These are phyloP conservation scores for Penicillium paradoxum DNA, from an alignment of 495 filamentous ascomycete genomes.

Conservation along the genomic window DNA sequence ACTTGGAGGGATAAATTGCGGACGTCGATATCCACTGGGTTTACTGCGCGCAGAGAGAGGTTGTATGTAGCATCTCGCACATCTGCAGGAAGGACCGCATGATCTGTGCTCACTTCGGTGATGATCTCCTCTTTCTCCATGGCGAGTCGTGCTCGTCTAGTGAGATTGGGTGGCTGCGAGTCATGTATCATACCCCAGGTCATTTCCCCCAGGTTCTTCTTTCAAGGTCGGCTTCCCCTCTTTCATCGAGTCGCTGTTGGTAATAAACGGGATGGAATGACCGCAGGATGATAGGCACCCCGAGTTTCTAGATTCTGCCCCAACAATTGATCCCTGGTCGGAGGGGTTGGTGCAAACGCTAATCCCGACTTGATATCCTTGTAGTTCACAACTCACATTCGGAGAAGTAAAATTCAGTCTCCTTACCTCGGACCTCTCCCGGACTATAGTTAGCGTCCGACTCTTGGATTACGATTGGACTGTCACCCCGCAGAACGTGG, in stretches of 20 bases:
- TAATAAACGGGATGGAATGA: background rate
- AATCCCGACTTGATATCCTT: background rate
- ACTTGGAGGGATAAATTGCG: slow-evolving; percentile 51
- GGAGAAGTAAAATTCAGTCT: background rate
- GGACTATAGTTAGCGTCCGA: background rate
- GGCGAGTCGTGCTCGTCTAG: background rate
- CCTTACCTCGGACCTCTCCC: background rate
- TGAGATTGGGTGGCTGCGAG: background rate
- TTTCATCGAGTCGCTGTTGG: background rate
- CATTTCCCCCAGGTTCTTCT: background rate
- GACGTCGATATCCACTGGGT: slow-evolving; percentile 54
- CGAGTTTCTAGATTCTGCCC: background rate
- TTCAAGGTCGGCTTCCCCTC: background rate
- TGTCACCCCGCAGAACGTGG: slow-evolving; percentile 1
- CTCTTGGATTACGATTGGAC: background rate
- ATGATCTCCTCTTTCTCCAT: slow-evolving; percentile 21
- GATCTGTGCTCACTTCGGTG: slow-evolving; percentile 13
- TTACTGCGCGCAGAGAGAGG: slow-evolving; percentile 56
- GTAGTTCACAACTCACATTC: background rate
- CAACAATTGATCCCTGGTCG: background rate
- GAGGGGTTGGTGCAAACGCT: background rate
- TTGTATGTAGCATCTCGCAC: slow-evolving; percentile 17
- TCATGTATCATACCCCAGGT: background rate
- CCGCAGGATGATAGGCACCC: background rate
- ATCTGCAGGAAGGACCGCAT: background rate